phyloP scores from a whole-genome alignment of 2,329 filamentous ascomycete genomes.

The Bipolaris oryzae region DNA sequence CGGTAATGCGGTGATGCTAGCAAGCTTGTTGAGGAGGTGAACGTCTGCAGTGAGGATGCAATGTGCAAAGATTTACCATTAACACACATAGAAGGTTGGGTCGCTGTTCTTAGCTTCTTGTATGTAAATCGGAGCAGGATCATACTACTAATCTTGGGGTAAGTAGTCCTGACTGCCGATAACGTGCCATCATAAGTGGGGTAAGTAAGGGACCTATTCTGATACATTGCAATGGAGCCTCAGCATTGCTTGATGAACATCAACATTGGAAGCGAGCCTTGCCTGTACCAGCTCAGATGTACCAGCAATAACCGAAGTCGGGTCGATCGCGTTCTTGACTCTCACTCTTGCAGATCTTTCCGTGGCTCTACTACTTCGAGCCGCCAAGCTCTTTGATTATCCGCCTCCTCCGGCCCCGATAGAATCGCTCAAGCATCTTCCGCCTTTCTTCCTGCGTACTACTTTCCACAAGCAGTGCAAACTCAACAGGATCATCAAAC shows the following conservation, averaged over 20 bases:
- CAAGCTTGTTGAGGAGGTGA: background rate
- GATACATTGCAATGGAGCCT: background rate
- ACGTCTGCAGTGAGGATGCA: too few species aligned
- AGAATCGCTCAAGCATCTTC: constrained; percentile 80
- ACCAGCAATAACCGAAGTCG: background rate
- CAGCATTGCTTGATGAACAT: background rate
- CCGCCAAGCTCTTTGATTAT: constrained; percentile 13
- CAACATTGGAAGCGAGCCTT: background rate
- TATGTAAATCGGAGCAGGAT: background rate
- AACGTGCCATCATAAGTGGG: background rate
- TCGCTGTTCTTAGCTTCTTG: background rate
- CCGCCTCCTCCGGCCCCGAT: constrained; percentile 67
- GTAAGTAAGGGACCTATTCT: background rate
- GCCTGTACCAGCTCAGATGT: background rate
- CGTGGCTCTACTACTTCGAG: background rate
- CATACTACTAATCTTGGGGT: background rate
- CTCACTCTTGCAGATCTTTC: background rate
- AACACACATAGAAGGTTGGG: too few species aligned
- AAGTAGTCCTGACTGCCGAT: background rate
- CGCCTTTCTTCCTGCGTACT: constrained; percentile 86
- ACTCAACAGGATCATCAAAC: constrained; percentile 77
- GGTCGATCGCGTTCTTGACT: background rate
- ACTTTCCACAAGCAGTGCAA: constrained; percentile 86
- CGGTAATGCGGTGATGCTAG: background rate
- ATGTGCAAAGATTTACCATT: too few species aligned